phyloP scores from a whole-genome alignment of 2,329 filamentous ascomycete genomes.

The Fusarium fracticaudum region DNA sequence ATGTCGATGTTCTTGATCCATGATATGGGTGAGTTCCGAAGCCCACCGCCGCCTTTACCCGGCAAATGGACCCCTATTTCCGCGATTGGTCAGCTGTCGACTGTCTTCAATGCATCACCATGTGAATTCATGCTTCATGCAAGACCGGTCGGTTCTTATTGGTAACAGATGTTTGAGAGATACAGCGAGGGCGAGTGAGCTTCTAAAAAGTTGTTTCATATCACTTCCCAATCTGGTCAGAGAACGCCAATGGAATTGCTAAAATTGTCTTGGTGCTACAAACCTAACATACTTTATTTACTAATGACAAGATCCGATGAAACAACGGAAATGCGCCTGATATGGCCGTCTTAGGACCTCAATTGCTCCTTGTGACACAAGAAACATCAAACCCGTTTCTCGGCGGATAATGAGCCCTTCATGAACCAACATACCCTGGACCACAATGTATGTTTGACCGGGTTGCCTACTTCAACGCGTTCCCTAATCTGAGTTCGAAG shows the following conservation, averaged over 20 bases:
- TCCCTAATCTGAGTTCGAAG: not conserved
- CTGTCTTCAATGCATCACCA: constrained; percentile 4
- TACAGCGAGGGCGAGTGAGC: not conserved
- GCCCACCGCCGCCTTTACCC: constrained; percentile 10
- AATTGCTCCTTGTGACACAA: too few species aligned
- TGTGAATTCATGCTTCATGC: not conserved
- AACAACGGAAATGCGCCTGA: not conserved
- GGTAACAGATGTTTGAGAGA: not conserved
- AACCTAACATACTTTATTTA: not conserved
- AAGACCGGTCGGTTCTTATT: not conserved
- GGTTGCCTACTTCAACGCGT: not conserved
- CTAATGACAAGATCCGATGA: not conserved
- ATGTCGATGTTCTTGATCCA: not conserved
- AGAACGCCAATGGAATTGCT: not conserved
- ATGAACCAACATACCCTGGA: not conserved
- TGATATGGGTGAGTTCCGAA: constrained; percentile 7
- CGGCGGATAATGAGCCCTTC: too few species aligned
- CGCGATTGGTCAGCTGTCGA: constrained; percentile 4
- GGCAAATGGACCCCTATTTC: constrained; percentile 1
- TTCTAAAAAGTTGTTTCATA: not conserved
- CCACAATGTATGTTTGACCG: not conserved
- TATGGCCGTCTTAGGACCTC: not conserved
- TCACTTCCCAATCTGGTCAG: not conserved
- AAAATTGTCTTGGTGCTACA: not conserved
- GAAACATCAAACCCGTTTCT: not conserved